These are phyloP conservation scores for Helotiales sp. DNA, from an alignment of 2,329 filamentous ascomycete species.

Conservation along the genomic window DNA sequence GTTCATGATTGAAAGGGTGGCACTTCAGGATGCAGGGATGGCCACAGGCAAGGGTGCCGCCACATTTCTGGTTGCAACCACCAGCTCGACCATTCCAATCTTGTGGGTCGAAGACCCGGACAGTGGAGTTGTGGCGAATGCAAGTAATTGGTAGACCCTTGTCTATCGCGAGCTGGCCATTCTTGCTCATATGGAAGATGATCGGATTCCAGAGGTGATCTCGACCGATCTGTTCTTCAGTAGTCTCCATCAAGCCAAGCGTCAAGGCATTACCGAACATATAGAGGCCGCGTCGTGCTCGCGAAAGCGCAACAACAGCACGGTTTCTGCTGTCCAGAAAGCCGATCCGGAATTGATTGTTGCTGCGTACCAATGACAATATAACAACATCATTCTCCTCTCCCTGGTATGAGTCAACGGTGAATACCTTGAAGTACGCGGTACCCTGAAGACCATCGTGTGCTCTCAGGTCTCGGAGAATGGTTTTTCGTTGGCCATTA, in stretches of 20 bases:
- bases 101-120: conserved; percentile 50
- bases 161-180: conserved; percentile 34
- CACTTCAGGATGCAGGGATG: conserved; percentile 32
- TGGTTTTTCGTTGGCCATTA: conserved; percentile 72
- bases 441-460: conserved; percentile 41
- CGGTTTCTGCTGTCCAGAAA: conserved; percentile 68
- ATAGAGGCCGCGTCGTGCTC: conserved; percentile 78
- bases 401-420: conserved; percentile 87
- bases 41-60: conserved; percentile 33
- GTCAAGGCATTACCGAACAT: conserved; percentile 75
- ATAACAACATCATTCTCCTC: conserved; percentile 86
- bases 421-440: conserved; percentile 60
- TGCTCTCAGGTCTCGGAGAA: conserved; percentile 49
- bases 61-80: conserved; percentile 52
- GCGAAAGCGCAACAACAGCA: conserved; percentile 59
- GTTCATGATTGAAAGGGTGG: conserved; percentile 31
- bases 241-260: conserved; percentile 30
- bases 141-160: conserved; percentile 64
- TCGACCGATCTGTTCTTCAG: conserved; percentile 19
- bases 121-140: conserved; percentile 53
- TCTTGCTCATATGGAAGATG: conserved; percentile 41
- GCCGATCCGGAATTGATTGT: conserved; percentile 58
- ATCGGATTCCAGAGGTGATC: conserved; percentile 36
- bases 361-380: conserved; percentile 77
- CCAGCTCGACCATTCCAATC: conserved; percentile 55